These are phyloP conservation scores for Seminavis robusta DNA, from an alignment of 108 stramenopile genomes.

Conservation along the genomic window DNA sequence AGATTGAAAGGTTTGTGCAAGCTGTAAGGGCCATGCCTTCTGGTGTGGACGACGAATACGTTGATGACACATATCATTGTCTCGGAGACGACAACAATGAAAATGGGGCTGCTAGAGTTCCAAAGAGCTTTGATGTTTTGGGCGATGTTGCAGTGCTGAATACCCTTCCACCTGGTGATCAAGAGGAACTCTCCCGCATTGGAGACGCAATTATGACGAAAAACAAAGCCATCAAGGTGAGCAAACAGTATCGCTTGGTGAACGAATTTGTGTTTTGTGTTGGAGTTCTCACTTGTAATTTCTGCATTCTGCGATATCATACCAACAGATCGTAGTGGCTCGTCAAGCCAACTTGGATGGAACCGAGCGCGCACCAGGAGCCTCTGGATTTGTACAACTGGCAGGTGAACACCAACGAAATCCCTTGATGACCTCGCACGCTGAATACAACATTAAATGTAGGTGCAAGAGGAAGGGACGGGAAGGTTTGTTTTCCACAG, in stretches of 20 bases:
- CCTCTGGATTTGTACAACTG: constrained; percentile 50
- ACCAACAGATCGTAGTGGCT: constrained; percentile 46
- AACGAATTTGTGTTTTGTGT: too few species aligned
- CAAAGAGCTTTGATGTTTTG: constrained; percentile 63
- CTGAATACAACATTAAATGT: constrained; percentile 84
- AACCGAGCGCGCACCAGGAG: constrained; percentile 66
- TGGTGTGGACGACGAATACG: constrained; percentile 14
- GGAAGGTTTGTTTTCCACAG: too few species aligned
- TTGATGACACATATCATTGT: constrained; percentile 9
- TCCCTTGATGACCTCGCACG: constrained; percentile 74
- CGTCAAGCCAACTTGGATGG: constrained; percentile 40
- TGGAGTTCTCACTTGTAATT: too few species aligned
- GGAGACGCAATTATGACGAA: constrained; percentile 69
- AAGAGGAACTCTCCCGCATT: constrained; percentile 29
- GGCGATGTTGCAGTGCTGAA: constrained; percentile 83
- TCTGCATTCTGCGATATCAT: too few species aligned
- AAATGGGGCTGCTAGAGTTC: constrained; percentile 12
- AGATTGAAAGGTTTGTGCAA: constrained; percentile 77
- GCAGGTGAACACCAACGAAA: constrained; percentile 53
- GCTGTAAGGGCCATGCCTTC: constrained; percentile 35
- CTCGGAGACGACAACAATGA: constrained; percentile 1
- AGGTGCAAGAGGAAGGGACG: too few species aligned
- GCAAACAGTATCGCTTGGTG: too few species aligned
- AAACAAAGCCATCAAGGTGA: constrained; percentile 80
- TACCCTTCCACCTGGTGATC: constrained; percentile 35